Conservation (phyloP, 768 basidiomycete genomes). For the Cyclocybe aegerita region DNA sequence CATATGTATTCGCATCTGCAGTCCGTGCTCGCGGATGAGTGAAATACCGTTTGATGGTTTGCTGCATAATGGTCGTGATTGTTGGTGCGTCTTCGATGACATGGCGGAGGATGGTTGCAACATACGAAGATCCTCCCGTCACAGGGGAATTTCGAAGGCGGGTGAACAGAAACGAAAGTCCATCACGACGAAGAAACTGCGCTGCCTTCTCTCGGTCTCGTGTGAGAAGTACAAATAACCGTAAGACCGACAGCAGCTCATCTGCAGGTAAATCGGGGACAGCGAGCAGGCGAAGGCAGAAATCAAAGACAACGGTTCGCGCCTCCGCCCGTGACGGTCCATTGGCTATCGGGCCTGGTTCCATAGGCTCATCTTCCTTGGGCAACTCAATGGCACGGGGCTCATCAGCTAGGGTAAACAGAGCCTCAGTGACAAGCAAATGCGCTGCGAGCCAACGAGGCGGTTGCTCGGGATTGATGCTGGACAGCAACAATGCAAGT, state of each 20-base stretch:
- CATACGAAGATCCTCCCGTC: slow-evolving; percentile 74
- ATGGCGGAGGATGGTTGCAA: slow-evolving; percentile 89
- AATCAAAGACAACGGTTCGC: slow-evolving; percentile 69
- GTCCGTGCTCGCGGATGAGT: slow-evolving; percentile 64
- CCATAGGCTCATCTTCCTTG: slow-evolving; percentile 66
- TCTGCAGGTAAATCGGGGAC: slow-evolving; percentile 69
- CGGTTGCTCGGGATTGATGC: slow-evolving; percentile 52
- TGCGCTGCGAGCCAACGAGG: slow-evolving; percentile 90
- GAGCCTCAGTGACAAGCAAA: slow-evolving; percentile 81
- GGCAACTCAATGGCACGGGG: slow-evolving; percentile 65
- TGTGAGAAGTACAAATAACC: slow-evolving; percentile 84
- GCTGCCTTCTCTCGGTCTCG: slow-evolving; percentile 63
- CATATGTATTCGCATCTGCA: slow-evolving; percentile 70
- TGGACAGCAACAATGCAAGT: slow-evolving; percentile 64
- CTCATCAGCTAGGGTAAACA: slow-evolving; percentile 76
- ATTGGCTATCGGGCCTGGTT: slow-evolving; percentile 45
- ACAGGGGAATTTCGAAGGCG: slow-evolving; percentile 63
- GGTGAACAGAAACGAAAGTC: slow-evolving; percentile 62
- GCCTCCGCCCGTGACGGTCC: slow-evolving; percentile 67
- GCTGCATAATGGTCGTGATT: slow-evolving; percentile 73
- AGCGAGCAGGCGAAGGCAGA: slow-evolving; percentile 70
- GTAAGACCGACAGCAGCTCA: slow-evolving; percentile 77
- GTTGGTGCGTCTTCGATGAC: slow-evolving; percentile 74
- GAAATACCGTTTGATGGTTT: slow-evolving; percentile 82
- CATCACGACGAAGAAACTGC: slow-evolving; percentile 68